Evolutionary conservation across 2,329 filamentous ascomycete genomes (phyloP), one percentile per base, ranked within the genome.

Genomic region (Verticillium nonalfalfae): DNA sequence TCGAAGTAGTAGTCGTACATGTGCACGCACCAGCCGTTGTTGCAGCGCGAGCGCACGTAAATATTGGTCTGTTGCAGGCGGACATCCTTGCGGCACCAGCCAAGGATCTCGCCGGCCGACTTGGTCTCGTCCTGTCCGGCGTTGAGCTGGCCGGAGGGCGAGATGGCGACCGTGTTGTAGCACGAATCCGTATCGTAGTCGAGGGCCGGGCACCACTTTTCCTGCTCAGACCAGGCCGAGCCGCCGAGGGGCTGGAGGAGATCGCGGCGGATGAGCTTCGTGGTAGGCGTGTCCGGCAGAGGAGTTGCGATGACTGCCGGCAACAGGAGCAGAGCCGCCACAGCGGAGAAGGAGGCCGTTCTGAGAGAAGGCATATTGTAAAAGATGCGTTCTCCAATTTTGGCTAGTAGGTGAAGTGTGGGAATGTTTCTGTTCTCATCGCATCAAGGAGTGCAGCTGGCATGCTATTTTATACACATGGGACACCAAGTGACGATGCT

Each of bases 1-100:
- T 79, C 77, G 60, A 79, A 79, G 68, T 78, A 80, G 68, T 79
- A 79, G 63, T 72, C 76, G 67, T 79, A 79, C 34, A 79, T 55
- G 67, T 76, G 73, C 14, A 72, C 71, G 68, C 78, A 80, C 76
- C 76, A 79, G 61, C 73, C 73, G 65, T 73, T 72, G 66, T 79
- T 79, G 70, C 78, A 79, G 4, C 74, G 73, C 64, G 71, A 68
- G 4, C 78, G 76, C 3, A 71, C 70, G 68, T 79, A 79, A 54
- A 78, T 75, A 64, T 80, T 77, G 67, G 71, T 74, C 62, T 77
- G 74, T 15, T 68, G 63, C 34, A 78, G 70, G 58, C 74, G 71
- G 13, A 66, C 68, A 26, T 64, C 64, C 59, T 75, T 71, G 13
- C 70, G 73, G 66, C 76, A 78, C 18, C 45, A 45, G 38, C 59